Percentiles rank a stretch among this genome's conserved stretches.
phyloP scores from a whole-genome alignment of 2,329 filamentous ascomycete genomes.

The Myriosclerotinia duriaeana region DNA sequence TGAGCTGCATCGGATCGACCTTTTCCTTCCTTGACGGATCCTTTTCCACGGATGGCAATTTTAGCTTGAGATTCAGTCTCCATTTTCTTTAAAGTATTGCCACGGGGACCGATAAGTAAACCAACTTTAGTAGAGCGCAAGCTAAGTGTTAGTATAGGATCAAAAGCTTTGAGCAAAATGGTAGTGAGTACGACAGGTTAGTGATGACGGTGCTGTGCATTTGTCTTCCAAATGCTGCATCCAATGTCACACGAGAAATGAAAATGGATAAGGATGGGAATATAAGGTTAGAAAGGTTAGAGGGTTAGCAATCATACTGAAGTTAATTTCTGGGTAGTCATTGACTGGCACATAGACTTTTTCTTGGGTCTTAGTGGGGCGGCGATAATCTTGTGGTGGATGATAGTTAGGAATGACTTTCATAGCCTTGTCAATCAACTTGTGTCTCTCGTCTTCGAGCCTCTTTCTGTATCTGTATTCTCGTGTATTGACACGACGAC shows the following conservation, averaged over 20 bases:
- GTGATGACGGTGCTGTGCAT: conserved; percentile 41
- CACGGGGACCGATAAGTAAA: conserved; percentile 99
- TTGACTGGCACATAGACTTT: conserved; percentile 99
- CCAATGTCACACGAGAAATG: conserved; percentile 44
- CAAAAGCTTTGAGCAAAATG: conserved; percentile 42
- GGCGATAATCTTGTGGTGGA: conserved; percentile 95
- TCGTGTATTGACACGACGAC: conserved; percentile 97
- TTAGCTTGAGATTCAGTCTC: conserved; percentile 95
- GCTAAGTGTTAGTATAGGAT: conserved; percentile 83
- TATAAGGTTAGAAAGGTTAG: conserved; percentile 68
- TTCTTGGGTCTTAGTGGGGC: conserved; percentile 99
- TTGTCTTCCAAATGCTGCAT: conserved; percentile 35
- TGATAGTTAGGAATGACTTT: conserved; percentile 99
- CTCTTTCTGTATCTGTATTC: conserved; percentile 98
- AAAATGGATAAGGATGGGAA: conserved; percentile 44
- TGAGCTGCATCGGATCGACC: conserved; percentile 98
- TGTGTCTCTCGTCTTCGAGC: conserved; percentile 97
- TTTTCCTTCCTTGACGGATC: conserved; percentile 99
- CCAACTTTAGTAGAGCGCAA: conserved; percentile 88
- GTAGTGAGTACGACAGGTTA: conserved; percentile 41
- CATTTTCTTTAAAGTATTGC: conserved; percentile 99
- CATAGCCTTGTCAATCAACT: conserved; percentile 98
- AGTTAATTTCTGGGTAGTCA: conserved; percentile 99
- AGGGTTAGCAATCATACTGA: conserved; percentile 99
- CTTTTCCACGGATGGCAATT: conserved; percentile 99